These are phyloP conservation scores for Lepiota subincarnata DNA, from an alignment of 768 basidiomycete species.

Conservation along the genomic window DNA sequence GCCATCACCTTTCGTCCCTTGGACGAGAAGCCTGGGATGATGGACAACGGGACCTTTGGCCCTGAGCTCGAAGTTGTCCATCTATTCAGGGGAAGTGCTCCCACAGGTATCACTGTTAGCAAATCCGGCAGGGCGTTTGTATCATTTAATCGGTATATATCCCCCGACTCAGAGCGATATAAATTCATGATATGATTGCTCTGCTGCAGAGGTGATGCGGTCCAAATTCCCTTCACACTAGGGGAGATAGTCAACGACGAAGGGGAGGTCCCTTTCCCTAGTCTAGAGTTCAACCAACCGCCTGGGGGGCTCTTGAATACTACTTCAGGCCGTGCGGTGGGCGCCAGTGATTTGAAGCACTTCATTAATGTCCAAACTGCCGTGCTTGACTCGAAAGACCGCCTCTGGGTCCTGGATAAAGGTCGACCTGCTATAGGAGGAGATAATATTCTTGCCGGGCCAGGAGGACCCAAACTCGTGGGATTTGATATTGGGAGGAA, in stretches of 20 bases:
- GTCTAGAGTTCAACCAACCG: conserved; percentile 11
- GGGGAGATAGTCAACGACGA: conserved; percentile 13
- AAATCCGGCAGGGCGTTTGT: conserved; percentile 12
- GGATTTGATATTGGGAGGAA: conserved; percentile 15
- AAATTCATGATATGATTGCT: too few relatives aligned
- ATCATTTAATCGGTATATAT: conserved; percentile 13
- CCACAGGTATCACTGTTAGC: conserved; percentile 24
- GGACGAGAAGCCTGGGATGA: conserved; percentile 13
- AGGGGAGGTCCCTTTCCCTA: conserved; percentile 14
- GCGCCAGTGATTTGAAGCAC: conserved; percentile 13
- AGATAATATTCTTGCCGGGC: conserved; percentile 12
- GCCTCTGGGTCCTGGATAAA: conserved; percentile 15
- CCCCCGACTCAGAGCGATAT: too few relatives aligned
- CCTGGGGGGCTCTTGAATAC: conserved; percentile 14
- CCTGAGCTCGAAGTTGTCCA: conserved; percentile 15
- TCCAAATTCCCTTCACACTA: conserved; percentile 12
- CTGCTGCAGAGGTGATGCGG: conserved; percentile 9
- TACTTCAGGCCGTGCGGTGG: conserved; percentile 9
- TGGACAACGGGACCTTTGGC: conserved; percentile 17
- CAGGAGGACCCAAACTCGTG: conserved; percentile 15
- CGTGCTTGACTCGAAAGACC: conserved; percentile 12
- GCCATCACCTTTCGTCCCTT: not conserved
- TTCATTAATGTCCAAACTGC: conserved; percentile 16
- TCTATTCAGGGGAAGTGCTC: conserved; percentile 19
- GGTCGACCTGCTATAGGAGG: conserved; percentile 13